Percentiles rank a stretch among this genome's conserved stretches.
These are phyloP conservation scores for Haplosporangium gracile DNA, from an alignment of 192 early-diverging fungal genomes.

Conservation along the genomic window DNA sequence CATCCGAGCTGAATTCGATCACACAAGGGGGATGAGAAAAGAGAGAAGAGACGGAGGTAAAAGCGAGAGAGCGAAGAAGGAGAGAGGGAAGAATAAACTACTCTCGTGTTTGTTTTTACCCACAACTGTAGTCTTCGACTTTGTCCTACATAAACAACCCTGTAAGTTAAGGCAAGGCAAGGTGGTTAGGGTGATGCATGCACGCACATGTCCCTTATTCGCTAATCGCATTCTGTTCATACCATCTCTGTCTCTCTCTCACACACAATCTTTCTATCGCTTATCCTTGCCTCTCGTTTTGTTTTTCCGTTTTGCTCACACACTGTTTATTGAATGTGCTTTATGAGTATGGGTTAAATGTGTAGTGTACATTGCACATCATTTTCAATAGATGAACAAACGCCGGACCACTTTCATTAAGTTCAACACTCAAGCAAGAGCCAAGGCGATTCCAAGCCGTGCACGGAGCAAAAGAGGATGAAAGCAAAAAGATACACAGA, in stretches of 20 bases:
- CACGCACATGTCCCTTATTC: not conserved
- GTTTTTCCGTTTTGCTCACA: not conserved
- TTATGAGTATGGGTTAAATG: not conserved
- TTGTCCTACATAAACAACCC: not conserved
- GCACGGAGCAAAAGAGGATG: not conserved
- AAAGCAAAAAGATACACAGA: not conserved
- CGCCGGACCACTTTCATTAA: not conserved
- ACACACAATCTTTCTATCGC: too few relatives aligned
- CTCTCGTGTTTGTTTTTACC: not conserved
- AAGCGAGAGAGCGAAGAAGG: not conserved
- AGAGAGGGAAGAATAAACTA: not conserved
- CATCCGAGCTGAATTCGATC: not conserved
- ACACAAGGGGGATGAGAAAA: not conserved
- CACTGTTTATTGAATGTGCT: not conserved
- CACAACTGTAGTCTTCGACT: not conserved
- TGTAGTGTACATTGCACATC: not conserved
- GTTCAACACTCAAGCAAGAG: too few relatives aligned
- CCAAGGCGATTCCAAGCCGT: not conserved
- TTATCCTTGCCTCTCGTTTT: not conserved
- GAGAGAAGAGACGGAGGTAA: not conserved
- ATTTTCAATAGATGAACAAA: not conserved
- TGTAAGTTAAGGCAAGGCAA: not conserved
- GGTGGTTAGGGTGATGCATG: not conserved
- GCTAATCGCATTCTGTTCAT: not conserved
- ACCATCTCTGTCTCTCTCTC: not conserved